phyloP scores from a whole-genome alignment of 2,329 filamentous ascomycete genomes.

The Fusarium setosum region DNA sequence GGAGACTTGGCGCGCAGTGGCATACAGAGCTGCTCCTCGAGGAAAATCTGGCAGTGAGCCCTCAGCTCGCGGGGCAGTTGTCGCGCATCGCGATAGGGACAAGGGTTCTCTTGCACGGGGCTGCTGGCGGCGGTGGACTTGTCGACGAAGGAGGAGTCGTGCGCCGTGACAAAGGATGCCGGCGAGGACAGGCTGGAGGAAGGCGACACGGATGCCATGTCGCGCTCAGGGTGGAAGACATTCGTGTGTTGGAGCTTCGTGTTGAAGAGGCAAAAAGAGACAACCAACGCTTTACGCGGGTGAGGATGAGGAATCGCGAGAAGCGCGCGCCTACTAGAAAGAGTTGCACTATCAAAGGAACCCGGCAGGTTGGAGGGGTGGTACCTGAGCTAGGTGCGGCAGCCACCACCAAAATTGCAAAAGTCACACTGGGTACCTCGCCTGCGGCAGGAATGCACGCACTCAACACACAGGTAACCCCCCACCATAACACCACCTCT shows the following conservation, averaged over 20 bases:
- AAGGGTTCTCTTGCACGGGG: conserved; percentile 43
- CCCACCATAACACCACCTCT: too few relatives aligned
- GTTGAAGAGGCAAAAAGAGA: conserved; percentile 6
- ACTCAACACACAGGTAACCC: neutral
- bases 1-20: neutral
- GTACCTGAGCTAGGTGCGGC: conserved; percentile 29
- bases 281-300: conserved; percentile 33
- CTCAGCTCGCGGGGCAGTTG: conserved; percentile 72
- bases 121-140: conserved; percentile 52
- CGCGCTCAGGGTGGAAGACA: conserved; percentile 23
- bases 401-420: conserved; percentile 8
- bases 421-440: conserved; percentile 29
- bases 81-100: conserved; percentile 64
- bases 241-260: conserved; percentile 10
- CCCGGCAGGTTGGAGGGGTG: conserved; percentile 14
- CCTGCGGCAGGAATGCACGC: neutral
- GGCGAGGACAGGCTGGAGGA: conserved; percentile 46
- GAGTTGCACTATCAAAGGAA: conserved; percentile 22
- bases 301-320: conserved; percentile 15
- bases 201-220: conserved; percentile 35
- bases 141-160: conserved; percentile 41
- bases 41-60: conserved; percentile 75
- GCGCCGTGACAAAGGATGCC: conserved; percentile 51
- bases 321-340: conserved; percentile 32
- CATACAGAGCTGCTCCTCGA: conserved; percentile 80